phyloP scores from a whole-genome alignment of 805 yeast genomes.

The Candida xiaguanensis region DNA sequence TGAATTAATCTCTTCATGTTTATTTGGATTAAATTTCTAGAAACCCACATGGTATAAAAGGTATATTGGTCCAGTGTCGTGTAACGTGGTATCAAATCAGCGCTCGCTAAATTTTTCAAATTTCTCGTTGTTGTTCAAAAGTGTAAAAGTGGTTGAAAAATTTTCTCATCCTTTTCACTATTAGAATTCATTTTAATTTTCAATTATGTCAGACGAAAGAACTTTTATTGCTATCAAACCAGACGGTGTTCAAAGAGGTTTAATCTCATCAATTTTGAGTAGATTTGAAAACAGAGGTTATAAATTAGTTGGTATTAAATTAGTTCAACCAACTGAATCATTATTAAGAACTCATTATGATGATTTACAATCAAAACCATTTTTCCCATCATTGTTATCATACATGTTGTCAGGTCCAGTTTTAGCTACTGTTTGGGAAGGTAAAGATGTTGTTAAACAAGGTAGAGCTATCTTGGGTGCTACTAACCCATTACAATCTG shows the following conservation, averaged over 20 bases:
- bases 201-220: constrained; percentile 66
- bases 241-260: constrained; percentile 99
- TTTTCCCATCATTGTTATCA: constrained; percentile 93
- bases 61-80: too few relatives aligned
- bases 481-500: constrained; percentile 94
- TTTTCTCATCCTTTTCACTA: constrained; percentile 3
- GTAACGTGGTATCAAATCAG: neutral
- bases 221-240: constrained; percentile 94
- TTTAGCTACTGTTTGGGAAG: constrained; percentile 99
- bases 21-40: too few relatives aligned
- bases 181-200: neutral
- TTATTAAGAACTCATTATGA: constrained; percentile 91
- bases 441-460: constrained; percentile 98
- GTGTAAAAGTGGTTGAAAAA: constrained; percentile 4
- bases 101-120: neutral
- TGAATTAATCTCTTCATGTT: too few relatives aligned
- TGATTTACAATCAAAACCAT: constrained; percentile 93
- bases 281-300: constrained; percentile 97
- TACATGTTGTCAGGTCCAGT: constrained; percentile 99
- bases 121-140: constrained; percentile 1
- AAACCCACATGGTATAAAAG: too few relatives aligned
- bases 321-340: constrained; percentile 80
- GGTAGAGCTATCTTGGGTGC: constrained; percentile 98
- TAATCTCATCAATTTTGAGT: constrained; percentile 80
- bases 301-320: constrained; percentile 95